Evolutionary conservation across 257 asterid genomes (phyloP).

Genomic region (Solanum ahanhuiri): DNA sequence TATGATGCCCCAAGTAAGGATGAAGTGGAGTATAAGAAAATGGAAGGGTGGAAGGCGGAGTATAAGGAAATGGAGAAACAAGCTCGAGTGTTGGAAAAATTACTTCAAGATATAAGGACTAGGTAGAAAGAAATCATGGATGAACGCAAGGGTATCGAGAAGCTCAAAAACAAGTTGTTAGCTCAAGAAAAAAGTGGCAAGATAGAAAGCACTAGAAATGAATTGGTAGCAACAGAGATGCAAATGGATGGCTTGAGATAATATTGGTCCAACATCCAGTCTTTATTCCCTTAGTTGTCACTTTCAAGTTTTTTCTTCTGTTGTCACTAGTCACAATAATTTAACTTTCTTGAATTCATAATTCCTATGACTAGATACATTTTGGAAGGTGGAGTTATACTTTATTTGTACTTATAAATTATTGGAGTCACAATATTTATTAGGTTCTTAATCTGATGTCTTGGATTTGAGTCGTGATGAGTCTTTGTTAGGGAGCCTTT

Average conservation of each 20-base stretch:
- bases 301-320: neutral
- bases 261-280: neutral
- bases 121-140: too few relatives aligned
- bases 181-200: too few relatives aligned
- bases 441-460: too few relatives aligned
- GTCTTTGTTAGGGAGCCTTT: neutral
- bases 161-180: too few relatives aligned
- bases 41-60: neutral
- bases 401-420: neutral
- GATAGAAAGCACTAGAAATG: neutral
- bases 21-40: neutral
- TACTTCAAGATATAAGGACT: too few relatives aligned
- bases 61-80: neutral
- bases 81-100: too few relatives aligned
- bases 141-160: too few relatives aligned
- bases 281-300: neutral
- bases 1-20: neutral
- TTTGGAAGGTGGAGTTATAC: neutral
- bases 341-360: too few relatives aligned
- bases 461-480: neutral
- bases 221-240: neutral
- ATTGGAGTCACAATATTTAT: neutral
- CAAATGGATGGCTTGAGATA: neutral
- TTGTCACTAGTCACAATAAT: neutral
- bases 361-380: neutral